Evolutionary conservation across 352 stramenopile species (phyloP).

Genomic region (Phytophthora capsici): DNA sequence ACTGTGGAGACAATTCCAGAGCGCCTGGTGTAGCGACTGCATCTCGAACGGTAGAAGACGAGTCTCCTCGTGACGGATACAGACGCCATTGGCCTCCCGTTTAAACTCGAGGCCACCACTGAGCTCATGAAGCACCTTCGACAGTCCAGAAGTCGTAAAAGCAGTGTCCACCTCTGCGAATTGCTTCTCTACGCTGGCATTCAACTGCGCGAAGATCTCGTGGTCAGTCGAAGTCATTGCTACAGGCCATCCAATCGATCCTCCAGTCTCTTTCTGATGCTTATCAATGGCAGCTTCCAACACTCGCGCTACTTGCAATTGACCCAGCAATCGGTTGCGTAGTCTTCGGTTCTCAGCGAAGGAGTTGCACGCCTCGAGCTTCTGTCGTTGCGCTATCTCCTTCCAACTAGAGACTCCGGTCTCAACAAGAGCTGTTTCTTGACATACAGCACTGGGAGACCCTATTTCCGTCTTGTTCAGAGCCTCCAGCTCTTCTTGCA

Average conservation of each 20-base stretch:
- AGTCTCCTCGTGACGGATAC: conserved; percentile 34
- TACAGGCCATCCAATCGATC: not conserved
- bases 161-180: conserved; percentile 17
- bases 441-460: not conserved
- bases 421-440: conserved; percentile 4
- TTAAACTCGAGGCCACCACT: conserved; percentile 34
- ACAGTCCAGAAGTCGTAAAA: conserved; percentile 29
- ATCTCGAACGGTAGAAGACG: conserved; percentile 29
- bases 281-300: conserved; percentile 36
- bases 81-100: conserved; percentile 24
- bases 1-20: conserved; percentile 32
- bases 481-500: conserved; percentile 31
- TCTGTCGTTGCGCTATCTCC: conserved; percentile 24
- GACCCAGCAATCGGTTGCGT: conserved; percentile 26
- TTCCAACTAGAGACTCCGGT: conserved; percentile 27
- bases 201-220: conserved; percentile 30
- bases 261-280: conserved; percentile 21
- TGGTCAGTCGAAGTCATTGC: conserved; percentile 10
- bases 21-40: conserved; percentile 13
- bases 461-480: conserved; percentile 1
- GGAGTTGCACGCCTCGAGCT: conserved; percentile 15
- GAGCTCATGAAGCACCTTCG: conserved; percentile 15
- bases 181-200: conserved; percentile 21
- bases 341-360: conserved; percentile 31
- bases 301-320: conserved; percentile 29